A percentile compares a stretch with the other conserved stretches of the same genome.
These are phyloP conservation scores for Prunus campanulata DNA, from an alignment of 306 rosid genomes.

Conservation along the genomic window DNA sequence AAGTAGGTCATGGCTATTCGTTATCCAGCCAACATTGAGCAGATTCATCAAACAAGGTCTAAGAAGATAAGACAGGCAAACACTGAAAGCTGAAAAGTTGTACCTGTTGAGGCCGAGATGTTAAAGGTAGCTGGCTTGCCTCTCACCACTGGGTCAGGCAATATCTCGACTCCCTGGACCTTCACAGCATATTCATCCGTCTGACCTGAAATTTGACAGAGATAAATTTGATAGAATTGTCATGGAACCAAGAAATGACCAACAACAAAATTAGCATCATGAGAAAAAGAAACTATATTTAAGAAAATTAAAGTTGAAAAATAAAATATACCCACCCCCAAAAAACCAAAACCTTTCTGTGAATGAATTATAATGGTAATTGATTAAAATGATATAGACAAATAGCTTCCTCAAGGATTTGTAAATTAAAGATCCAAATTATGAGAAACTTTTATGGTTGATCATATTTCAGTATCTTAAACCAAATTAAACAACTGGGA, in stretches of 20 bases:
- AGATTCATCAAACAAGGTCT: neutral
- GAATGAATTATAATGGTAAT: neutral
- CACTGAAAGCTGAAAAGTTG: slow-evolving; percentile 6
- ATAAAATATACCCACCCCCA: neutral
- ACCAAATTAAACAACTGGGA: neutral
- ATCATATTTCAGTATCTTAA: neutral
- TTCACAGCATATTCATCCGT: slow-evolving; percentile 59
- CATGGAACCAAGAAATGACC: neutral
- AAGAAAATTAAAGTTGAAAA: neutral
- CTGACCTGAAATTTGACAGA: slow-evolving; percentile 42
- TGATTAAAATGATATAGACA: too few species aligned
- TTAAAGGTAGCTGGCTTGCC: slow-evolving; percentile 71
- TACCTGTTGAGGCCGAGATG: slow-evolving; percentile 76
- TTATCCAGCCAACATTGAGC: neutral
- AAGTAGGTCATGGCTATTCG: neutral
- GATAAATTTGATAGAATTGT: neutral
- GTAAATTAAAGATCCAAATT: neutral
- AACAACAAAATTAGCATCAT: neutral
- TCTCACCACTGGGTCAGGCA: slow-evolving; percentile 62
- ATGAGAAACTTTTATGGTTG: neutral
- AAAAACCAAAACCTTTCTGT: too few species aligned
- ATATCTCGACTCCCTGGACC: slow-evolving; percentile 57
- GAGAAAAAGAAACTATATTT: neutral
- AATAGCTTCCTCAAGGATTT: too few species aligned
- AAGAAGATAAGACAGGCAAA: neutral